Evolutionary conservation across 371 early-diverging fungal species (phyloP), one percentile per base, ranked within the genome.

Genomic region (Mucor racemosus): DNA sequence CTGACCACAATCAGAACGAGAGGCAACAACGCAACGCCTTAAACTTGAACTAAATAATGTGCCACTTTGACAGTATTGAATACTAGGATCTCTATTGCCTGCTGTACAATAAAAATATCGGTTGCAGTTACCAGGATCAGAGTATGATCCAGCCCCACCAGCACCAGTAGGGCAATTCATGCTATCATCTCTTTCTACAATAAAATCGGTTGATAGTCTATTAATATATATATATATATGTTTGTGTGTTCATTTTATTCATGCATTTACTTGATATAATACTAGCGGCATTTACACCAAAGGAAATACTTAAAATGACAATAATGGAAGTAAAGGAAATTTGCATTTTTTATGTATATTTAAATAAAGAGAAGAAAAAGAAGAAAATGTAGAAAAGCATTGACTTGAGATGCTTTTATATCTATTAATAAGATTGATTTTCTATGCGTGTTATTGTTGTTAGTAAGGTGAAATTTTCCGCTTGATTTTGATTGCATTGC

Each of bases 91-190:
- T 36, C 38, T 35, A 21, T 58, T 40, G 9, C 58, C 58, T 19
- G 58, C 58, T 11, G 40, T 40, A 21, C 58, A 58, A 11, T 58
- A 58, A 21, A 36, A 58, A 14, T 58, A 58, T 14, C 17, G 19
- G 17, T 19, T 19, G 10, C 58, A 58, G 4, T 58, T 40, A 4
- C 36, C 31, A 21, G 41, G 31, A 40, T 58, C 58, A 40, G 40
- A 17, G 19, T 58, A 58, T 19, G 36, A 36, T 40, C 58, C 58
- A 58, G 58, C 58, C 0, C 58, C 58, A n/a, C 58, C 40, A 17
- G 58, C 15, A 21, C 36, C 40, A 36, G 41, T 19, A 36, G 58
- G 58, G 14, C 58, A 58, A 8, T 38, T 38, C 58, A 58, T 58
- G 17, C 17, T 17, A 44, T 44, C 44, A 44, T 56, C 56, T 35